phyloP scores from a whole-genome alignment of 768 basidiomycete species.

The Udeniomyces megalosporus region DNA sequence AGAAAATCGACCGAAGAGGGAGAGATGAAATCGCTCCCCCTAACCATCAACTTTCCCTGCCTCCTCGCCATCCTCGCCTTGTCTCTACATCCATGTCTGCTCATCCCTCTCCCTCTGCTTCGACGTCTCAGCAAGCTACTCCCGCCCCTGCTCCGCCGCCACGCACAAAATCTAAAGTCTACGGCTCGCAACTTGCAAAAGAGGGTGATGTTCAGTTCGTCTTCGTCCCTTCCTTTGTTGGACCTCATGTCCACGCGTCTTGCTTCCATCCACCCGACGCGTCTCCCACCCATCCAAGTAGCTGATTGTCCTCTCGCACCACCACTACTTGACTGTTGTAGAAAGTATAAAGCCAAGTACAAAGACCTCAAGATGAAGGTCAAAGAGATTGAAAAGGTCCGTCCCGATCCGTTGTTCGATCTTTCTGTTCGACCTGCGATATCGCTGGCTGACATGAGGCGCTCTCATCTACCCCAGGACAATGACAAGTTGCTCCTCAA shows the following conservation, averaged over 20 bases:
- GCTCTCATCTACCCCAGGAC: conserved; percentile 37
- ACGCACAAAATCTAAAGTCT: conserved; percentile 1
- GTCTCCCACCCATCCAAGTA: not conserved
- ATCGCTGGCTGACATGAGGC: too few species aligned
- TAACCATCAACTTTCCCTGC: too few species aligned
- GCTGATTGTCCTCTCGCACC: not conserved
- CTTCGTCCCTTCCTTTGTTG: not conserved
- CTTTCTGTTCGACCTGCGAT: not conserved
- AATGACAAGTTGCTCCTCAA: conserved; percentile 77
- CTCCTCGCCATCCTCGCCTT: too few species aligned
- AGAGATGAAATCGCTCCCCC: too few species aligned
- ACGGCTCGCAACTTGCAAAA: conserved; percentile 1
- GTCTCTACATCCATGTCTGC: too few species aligned
- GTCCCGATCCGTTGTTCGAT: conserved; percentile 25
- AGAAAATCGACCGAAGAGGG: too few species aligned
- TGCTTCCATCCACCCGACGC: not conserved
- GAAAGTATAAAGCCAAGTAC: conserved; percentile 71
- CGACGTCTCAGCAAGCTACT: not conserved
- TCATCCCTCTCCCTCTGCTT: too few species aligned
- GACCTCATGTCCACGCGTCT: not conserved
- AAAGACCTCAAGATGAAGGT: conserved; percentile 76
- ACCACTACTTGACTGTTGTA: not conserved
- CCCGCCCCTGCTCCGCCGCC: not conserved
- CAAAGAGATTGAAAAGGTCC: conserved; percentile 63
- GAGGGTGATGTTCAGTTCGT: conserved; percentile 11